A percentile compares a stretch with the other conserved stretches of the same genome.
These are phyloP conservation scores for Euphorbia lathyris DNA, from an alignment of 345 rosid genomes.

Conservation along the genomic window DNA sequence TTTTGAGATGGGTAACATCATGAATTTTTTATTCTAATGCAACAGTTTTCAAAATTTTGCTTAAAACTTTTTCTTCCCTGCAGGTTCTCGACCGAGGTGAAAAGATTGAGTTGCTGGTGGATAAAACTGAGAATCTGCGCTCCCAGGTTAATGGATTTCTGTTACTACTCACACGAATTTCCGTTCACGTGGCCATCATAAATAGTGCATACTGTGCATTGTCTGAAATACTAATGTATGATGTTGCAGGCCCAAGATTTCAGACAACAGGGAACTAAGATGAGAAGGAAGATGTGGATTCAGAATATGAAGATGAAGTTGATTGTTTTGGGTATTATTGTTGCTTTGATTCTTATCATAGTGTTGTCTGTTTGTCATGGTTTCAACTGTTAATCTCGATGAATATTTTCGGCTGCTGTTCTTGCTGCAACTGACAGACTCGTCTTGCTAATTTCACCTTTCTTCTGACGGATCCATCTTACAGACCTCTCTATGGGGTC, in stretches of 20 bases:
- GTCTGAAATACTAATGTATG: neutral
- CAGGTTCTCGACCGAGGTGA: conserved; percentile 99
- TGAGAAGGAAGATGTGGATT: conserved; percentile 82
- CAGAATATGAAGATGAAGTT: conserved; percentile 95
- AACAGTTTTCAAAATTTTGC: no score
- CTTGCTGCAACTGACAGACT: conserved; percentile 24
- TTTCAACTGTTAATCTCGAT: conserved; percentile 52
- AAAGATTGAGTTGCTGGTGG: conserved; percentile 97
- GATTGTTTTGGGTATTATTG: conserved; percentile 62
- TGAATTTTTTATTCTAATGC: no score
- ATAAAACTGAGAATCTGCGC: conserved; percentile 96
- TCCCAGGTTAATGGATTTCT: conserved; percentile 57
- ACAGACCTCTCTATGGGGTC: neutral
- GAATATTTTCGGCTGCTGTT: conserved; percentile 6
- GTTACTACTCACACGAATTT: neutral
- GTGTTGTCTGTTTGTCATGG: conserved; percentile 74
- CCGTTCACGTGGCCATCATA: neutral
- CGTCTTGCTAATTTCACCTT: conserved; percentile 18
- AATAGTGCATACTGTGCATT: neutral
- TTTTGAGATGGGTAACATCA: neutral
- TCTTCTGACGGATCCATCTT: conserved; percentile 10
- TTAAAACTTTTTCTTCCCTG: neutral
- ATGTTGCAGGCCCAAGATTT: conserved; percentile 83
- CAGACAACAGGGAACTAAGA: conserved; percentile 85
- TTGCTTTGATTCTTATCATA: conserved; percentile 62